Evolutionary conservation across 371 early-diverging fungal species (phyloP).

Genomic region (Actinomortierella ambigua): DNA sequence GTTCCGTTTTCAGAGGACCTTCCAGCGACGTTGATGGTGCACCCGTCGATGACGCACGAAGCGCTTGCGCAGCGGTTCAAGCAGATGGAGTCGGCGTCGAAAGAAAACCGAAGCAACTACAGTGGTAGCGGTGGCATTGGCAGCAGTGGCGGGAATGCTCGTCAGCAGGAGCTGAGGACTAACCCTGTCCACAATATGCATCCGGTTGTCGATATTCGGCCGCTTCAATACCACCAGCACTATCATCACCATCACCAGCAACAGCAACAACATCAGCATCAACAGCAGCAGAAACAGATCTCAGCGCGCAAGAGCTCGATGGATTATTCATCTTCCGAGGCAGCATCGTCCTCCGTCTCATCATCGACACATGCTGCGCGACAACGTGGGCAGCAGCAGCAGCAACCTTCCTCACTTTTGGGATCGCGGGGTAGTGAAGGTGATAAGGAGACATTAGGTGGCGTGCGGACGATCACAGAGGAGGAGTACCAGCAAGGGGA

Average conservation of each 20-base stretch:
- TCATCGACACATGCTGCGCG: too few species aligned
- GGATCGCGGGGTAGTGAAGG: too few species aligned
- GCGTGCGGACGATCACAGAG: too few species aligned
- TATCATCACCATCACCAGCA: slow-evolving; percentile 18
- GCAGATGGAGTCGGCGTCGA: slow-evolving; percentile 35
- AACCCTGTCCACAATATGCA: slow-evolving; percentile 42
- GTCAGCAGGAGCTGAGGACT: slow-evolving; percentile 28
- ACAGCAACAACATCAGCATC: slow-evolving; percentile 4
- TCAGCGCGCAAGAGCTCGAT: not conserved
- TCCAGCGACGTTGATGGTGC: slow-evolving; percentile 21
- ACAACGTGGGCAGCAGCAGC: too few species aligned
- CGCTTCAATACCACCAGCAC: slow-evolving; percentile 1
- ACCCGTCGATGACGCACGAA: slow-evolving; percentile 42
- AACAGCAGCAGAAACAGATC: not conserved
- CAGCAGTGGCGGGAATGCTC: slow-evolving; percentile 1
- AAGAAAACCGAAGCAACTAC: slow-evolving; percentile 17
- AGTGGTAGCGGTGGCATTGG: too few species aligned
- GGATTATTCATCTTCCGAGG: too few species aligned
- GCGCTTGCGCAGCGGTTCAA: slow-evolving; percentile 38
- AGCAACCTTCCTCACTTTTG: too few species aligned
- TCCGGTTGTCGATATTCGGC: slow-evolving; percentile 11
- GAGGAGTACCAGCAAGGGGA: too few species aligned
- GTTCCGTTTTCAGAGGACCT: slow-evolving; percentile 23
- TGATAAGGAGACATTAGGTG: too few species aligned
- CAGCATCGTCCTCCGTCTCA: too few species aligned